These are phyloP conservation scores for Galerina sulciceps DNA, from an alignment of 768 basidiomycete species.

Conservation along the genomic window DNA sequence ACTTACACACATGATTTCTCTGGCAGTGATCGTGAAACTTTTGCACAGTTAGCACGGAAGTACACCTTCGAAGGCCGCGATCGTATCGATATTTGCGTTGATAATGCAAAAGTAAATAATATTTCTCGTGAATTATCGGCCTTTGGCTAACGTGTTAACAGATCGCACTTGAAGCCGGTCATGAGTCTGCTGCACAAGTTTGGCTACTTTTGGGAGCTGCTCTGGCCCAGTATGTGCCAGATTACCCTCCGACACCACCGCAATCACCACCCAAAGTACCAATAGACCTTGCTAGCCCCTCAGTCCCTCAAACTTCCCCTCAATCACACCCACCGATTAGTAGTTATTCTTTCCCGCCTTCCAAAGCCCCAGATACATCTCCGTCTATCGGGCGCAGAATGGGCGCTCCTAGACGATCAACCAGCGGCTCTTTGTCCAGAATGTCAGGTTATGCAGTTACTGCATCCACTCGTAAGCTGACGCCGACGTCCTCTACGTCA, in stretches of 20 bases:
- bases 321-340: conserved; percentile 16
- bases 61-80: conserved; percentile 60
- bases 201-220: conserved; percentile 71
- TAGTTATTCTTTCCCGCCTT: conserved; percentile 19
- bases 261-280: conserved; percentile 20
- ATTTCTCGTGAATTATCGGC: not conserved
- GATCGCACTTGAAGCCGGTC: conserved; percentile 64
- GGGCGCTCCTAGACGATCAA: conserved; percentile 22
- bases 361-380: conserved; percentile 10
- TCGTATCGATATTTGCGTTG: conserved; percentile 51
- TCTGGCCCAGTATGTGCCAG: conserved; percentile 52
- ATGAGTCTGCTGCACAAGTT: conserved; percentile 58
- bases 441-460: conserved; percentile 29
- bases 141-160: conserved; percentile 23
- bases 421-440: conserved; percentile 16
- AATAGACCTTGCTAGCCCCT: conserved; percentile 1
- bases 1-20: conserved; percentile 43
- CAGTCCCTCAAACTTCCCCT: conserved; percentile 12
- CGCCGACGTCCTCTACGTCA: conserved; percentile 60
- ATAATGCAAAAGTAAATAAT: conserved; percentile 59
- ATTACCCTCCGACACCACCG: conserved; percentile 28
- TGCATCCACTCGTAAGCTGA: conserved; percentile 50
- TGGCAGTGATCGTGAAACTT: conserved; percentile 47
- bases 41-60: conserved; percentile 63
- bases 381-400: conserved; percentile 5